Percentiles rank a stretch among this genome's conserved stretches.
Conservation (phyloP, 306 rosid genomes). For the Calophaca sinica region DNA sequence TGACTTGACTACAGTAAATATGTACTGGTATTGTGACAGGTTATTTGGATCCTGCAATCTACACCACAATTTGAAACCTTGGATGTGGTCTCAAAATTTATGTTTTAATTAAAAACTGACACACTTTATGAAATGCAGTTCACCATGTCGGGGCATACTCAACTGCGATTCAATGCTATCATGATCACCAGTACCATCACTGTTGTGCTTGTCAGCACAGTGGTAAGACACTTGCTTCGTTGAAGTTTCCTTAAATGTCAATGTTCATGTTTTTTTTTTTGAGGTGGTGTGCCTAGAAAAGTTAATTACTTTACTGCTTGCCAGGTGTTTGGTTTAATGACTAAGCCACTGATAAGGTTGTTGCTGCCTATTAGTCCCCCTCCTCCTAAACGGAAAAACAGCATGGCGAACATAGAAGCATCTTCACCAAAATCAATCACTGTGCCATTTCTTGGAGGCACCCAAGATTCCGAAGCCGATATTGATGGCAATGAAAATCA, state of each 20-base stretch:
- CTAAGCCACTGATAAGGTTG: slow-evolving; percentile 85
- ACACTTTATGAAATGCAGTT: slow-evolving; percentile 65
- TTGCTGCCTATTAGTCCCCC: slow-evolving; percentile 57
- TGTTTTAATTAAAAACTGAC: too few species aligned
- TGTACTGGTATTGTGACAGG: too few species aligned
- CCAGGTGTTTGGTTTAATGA: slow-evolving; percentile 94
- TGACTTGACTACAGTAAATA: too few species aligned
- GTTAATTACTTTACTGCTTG: too few species aligned
- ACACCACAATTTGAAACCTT: too few species aligned
- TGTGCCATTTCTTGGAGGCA: slow-evolving; percentile 68
- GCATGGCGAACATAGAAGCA: slow-evolving; percentile 59
- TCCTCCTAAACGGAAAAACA: slow-evolving; percentile 59
- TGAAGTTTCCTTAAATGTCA: neutral
- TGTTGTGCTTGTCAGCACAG: slow-evolving; percentile 93
- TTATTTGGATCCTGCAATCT: too few species aligned
- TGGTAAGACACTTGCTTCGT: slow-evolving; percentile 60
- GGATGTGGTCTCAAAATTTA: too few species aligned
- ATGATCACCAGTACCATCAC: slow-evolving; percentile 96
- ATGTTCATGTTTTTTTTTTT: neutral
- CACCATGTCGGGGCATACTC: slow-evolving; percentile 85
- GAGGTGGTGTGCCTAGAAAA: too few species aligned
- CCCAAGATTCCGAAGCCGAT: slow-evolving; percentile 72
- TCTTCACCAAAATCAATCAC: slow-evolving; percentile 65
- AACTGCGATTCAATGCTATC: slow-evolving; percentile 73
- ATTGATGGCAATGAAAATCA: slow-evolving; percentile 41